Conservation (phyloP, 768 basidiomycete species). For the Lactarius tabidus region DNA sequence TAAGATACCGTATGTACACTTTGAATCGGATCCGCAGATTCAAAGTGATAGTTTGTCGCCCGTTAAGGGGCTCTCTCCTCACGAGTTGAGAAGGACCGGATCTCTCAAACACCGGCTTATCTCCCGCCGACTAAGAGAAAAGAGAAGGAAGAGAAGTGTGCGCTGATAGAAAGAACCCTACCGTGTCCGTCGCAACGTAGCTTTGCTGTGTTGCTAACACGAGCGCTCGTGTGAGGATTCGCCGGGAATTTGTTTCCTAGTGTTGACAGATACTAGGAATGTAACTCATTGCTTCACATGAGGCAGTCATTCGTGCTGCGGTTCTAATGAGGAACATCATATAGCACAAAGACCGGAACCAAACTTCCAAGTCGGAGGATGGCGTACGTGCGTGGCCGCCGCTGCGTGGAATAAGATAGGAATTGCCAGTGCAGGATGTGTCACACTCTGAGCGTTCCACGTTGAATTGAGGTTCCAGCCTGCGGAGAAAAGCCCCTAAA, state of each 20-base stretch:
- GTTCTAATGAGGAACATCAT: background rate
- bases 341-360: background rate
- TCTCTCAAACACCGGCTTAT: background rate
- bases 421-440: background rate
- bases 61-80: background rate
- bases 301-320: background rate
- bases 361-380: background rate
- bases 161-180: background rate
- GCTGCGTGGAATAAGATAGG: background rate
- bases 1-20: background rate
- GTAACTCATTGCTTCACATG: background rate
- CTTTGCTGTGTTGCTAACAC: background rate
- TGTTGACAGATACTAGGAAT: background rate
- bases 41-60: background rate
- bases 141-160: background rate
- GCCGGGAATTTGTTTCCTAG: background rate
- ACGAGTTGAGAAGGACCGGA: background rate
- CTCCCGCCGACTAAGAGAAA: background rate
- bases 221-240: background rate
- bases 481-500: background rate
- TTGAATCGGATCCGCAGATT: background rate
- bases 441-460: background rate
- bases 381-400: background rate
- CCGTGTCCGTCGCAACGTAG: background rate
- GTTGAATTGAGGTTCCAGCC: constrained; percentile 3